Percentiles rank a stretch among this genome's conserved stretches.
phyloP scores from a whole-genome alignment of 2,329 filamentous ascomycete species.

The Pezicula carpinea region DNA sequence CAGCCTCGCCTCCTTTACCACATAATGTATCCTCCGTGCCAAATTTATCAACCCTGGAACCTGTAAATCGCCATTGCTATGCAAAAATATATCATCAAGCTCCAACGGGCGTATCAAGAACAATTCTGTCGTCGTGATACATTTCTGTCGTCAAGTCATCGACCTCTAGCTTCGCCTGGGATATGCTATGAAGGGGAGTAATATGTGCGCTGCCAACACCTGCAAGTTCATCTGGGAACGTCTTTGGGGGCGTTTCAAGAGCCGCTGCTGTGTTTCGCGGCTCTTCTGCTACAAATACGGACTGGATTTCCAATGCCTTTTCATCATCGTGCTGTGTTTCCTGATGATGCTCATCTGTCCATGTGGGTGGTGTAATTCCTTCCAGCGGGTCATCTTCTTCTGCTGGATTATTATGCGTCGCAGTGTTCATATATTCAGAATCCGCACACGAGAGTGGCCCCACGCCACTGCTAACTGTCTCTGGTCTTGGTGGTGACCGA shows the following conservation, averaged over 20 bases:
- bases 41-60: not conserved
- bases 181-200: conserved; percentile 10
- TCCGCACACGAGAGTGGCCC: not conserved
- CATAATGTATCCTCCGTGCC: not conserved
- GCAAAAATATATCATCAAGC: not conserved
- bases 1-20: not conserved
- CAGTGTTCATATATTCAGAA: conserved; percentile 7
- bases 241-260: conserved; percentile 5
- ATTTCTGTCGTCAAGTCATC: conserved; percentile 24
- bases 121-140: conserved; percentile 10
- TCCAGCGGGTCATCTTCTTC: not conserved
- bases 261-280: conserved; percentile 7
- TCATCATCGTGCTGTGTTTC: not conserved
- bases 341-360: not conserved
- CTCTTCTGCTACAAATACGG: not conserved
- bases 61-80: not conserved
- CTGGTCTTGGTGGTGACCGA: conserved; percentile 22
- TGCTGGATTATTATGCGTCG: not conserved
- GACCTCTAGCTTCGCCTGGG: conserved; percentile 15
- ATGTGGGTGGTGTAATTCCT: not conserved
- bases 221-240: conserved; percentile 14
- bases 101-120: conserved; percentile 5
- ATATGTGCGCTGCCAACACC: conserved; percentile 19
- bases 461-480: conserved; percentile 2
- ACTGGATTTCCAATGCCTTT: conserved; percentile 16